Percentiles rank a stretch among this genome's conserved stretches.
phyloP scores from a whole-genome alignment of 345 rosid species.

The Salix dunnii region DNA sequence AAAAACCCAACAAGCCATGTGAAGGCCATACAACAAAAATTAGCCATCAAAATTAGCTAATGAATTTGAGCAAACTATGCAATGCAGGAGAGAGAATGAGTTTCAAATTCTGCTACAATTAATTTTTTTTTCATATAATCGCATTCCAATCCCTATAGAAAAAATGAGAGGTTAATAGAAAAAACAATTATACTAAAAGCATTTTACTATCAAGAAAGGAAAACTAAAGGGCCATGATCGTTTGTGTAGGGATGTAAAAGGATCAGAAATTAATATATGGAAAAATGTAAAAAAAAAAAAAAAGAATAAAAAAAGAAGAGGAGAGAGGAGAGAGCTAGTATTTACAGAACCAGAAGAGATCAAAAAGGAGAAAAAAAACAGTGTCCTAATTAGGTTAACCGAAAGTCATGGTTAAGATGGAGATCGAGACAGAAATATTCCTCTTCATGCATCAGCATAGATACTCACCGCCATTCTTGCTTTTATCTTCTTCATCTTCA shows the following conservation, averaged over 20 bases:
- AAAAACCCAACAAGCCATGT: not conserved
- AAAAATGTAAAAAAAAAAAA: not conserved
- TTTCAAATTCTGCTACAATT: not conserved
- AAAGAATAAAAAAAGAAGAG: not conserved
- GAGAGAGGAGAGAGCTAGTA: constrained; percentile 4
- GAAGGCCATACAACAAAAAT: not conserved
- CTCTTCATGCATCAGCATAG: constrained; percentile 27
- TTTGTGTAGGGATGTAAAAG: not conserved
- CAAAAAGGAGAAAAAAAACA: not conserved
- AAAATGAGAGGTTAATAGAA: not conserved
- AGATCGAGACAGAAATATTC: constrained; percentile 30
- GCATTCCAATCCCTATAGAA: not conserved
- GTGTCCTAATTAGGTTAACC: constrained; percentile 18
- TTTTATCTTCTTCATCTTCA: not conserved
- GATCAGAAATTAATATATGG: not conserved
- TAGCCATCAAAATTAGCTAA: not conserved
- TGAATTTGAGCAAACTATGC: not conserved
- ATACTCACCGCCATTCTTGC: constrained; percentile 17
- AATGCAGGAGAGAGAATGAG: not conserved
- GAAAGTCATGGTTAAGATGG: constrained; percentile 32
- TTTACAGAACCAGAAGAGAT: constrained; percentile 31
- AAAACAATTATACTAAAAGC: not conserved
- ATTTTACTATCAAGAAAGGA: not conserved
- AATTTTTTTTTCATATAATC: not conserved
- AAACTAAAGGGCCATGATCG: constrained; percentile 1